Percentiles rank a stretch among this genome's conserved stretches.
Conservation (phyloP, 176 grass and related monocot genomes). For the Lolium multiflorum region DNA sequence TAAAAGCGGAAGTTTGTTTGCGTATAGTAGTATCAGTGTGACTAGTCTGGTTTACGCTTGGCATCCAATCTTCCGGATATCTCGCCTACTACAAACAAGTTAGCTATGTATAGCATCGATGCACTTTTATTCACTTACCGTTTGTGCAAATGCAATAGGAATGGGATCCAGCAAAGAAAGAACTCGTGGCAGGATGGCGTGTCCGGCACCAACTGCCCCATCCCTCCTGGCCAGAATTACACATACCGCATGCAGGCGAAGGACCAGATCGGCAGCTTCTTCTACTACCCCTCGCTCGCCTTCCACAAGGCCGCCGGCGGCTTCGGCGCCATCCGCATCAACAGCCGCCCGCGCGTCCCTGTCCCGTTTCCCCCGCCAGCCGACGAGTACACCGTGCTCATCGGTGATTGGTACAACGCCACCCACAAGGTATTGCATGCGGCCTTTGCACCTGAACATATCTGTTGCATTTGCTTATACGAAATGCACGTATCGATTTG, state of each 20-base stretch:
- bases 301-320: constrained; percentile 85
- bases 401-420: constrained; percentile 79
- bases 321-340: constrained; percentile 66
- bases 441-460: no score
- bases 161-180: constrained; percentile 79
- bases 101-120: neutral
- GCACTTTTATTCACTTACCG: neutral
- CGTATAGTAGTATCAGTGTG: neutral
- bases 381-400: constrained; percentile 65
- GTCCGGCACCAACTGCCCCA: constrained; percentile 78
- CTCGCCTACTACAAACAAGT: no score
- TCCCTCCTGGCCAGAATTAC: constrained; percentile 69
- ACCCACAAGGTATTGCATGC: constrained; percentile 58
- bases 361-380: constrained; percentile 69
- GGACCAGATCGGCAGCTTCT: constrained; percentile 96
- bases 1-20: neutral
- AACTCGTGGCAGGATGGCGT: constrained; percentile 93
- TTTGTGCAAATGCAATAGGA: constrained; percentile 37
- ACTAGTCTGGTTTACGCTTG: neutral
- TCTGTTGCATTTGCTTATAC: neutral
- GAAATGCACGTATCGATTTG: neutral
- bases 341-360: constrained; percentile 59
- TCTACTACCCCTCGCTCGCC: constrained; percentile 86
- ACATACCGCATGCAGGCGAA: constrained; percentile 84
- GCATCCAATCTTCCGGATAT: neutral